Conservation (phyloP, 345 rosid species). For the Populus euphratica region DNA sequence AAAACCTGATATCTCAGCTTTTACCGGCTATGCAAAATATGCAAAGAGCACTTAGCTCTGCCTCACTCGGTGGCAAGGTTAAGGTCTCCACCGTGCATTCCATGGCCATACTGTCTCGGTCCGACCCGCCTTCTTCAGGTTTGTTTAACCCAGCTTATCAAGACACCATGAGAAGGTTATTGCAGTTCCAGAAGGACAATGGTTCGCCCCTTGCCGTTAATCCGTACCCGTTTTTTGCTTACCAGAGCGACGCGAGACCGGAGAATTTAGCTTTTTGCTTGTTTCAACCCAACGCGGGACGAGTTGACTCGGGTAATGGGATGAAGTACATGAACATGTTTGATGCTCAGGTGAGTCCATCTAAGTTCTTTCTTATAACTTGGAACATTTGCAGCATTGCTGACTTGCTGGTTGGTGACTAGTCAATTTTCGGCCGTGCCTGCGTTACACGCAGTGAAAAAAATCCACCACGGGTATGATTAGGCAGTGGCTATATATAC, state of each 20-base stretch:
- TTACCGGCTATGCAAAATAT: conserved; percentile 83
- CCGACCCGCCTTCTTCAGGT: conserved; percentile 91
- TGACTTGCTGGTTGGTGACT: background rate
- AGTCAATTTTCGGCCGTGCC: background rate
- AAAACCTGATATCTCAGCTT: conserved; percentile 60
- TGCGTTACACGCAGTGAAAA: background rate
- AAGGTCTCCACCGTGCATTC: conserved; percentile 89
- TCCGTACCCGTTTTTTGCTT: conserved; percentile 94
- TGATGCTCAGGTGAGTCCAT: conserved; percentile 74
- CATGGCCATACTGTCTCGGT: conserved; percentile 68
- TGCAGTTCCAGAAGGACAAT: conserved; percentile 62
- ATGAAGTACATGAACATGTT: conserved; percentile 93
- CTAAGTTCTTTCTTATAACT: background rate
- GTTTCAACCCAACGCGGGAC: conserved; percentile 87
- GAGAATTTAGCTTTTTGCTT: conserved; percentile 82
- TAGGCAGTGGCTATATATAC: too few relatives aligned
- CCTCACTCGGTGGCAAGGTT: conserved; percentile 65
- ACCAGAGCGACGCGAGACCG: conserved; percentile 78
- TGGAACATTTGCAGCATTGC: background rate
- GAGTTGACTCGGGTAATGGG: conserved; percentile 71
- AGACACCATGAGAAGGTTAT: conserved; percentile 49
- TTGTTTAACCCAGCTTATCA: conserved; percentile 51
- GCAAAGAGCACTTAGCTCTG: conserved; percentile 67
- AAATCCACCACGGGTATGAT: background rate
- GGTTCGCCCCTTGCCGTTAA: conserved; percentile 78